phyloP scores from a whole-genome alignment of 2,329 filamentous ascomycete species.

The Aspergillus fijiensis region DNA sequence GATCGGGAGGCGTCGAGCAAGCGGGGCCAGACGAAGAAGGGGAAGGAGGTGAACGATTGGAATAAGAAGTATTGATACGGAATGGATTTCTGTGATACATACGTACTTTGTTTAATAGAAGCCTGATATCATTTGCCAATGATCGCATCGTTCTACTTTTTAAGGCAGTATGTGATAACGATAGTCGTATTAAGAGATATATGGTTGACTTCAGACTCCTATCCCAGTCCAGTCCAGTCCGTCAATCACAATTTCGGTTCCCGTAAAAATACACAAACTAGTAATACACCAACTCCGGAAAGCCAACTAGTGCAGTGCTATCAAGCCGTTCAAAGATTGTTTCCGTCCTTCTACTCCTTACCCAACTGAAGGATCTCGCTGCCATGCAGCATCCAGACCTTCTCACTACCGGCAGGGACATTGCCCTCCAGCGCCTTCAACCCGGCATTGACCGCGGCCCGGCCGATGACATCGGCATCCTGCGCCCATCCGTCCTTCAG shows the following conservation, averaged over 20 bases:
- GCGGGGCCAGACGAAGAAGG: slow-evolving; percentile 38
- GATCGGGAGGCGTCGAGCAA: slow-evolving; percentile 40
- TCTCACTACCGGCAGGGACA: slow-evolving; percentile 39
- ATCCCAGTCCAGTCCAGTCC: no score
- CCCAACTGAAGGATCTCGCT: slow-evolving; percentile 38
- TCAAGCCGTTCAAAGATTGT: no score
- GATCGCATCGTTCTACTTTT: background rate
- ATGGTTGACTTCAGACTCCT: background rate
- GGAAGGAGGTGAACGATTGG: slow-evolving; percentile 24
- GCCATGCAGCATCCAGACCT: slow-evolving; percentile 41
- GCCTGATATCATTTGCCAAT: background rate
- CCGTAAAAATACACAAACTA: background rate
- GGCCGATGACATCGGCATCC: slow-evolving; percentile 68
- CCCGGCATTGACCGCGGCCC: slow-evolving; percentile 39
- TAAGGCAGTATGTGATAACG: background rate
- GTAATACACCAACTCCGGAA: no score
- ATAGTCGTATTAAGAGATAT: background rate
- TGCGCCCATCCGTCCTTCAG: slow-evolving; percentile 69
- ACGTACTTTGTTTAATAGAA: background rate
- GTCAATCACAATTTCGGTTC: background rate
- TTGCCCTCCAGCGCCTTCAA: slow-evolving; percentile 43
- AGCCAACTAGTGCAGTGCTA: no score
- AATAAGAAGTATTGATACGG: slow-evolving; percentile 4
- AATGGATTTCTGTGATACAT: background rate
- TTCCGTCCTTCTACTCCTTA: slow-evolving; percentile 12